Evolutionary conservation across 352 stramenopile genomes (phyloP).

Genomic region (Phytophthora sp.): DNA sequence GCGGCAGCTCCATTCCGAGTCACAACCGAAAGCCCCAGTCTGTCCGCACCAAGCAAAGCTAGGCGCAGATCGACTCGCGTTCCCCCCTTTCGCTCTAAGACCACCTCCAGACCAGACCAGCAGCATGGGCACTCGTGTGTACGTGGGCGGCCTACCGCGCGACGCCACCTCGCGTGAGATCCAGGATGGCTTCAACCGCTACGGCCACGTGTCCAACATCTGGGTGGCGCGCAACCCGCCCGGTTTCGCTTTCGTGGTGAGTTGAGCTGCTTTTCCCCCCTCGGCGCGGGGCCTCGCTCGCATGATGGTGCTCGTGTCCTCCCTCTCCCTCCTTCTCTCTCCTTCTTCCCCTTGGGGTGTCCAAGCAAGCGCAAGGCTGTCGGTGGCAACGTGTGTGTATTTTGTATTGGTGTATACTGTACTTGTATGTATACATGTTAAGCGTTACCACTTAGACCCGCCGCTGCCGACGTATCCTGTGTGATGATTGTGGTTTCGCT

Average conservation of each 20-base stretch:
- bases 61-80: conserved; percentile 17
- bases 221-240: conserved; percentile 89
- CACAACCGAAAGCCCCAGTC: conserved; percentile 38
- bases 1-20: background rate
- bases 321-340: conserved; percentile 22
- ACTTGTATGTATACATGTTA: conserved; percentile 22
- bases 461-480: conserved; percentile 4
- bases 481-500: conserved; percentile 14
- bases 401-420: conserved; percentile 26
- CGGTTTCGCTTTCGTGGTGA: conserved; percentile 91
- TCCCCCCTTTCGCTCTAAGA: conserved; percentile 8
- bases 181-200: conserved; percentile 84
- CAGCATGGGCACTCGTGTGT: conserved; percentile 83
- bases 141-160: conserved; percentile 82
- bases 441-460: conserved; percentile 9
- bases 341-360: background rate
- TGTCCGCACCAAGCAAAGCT: conserved; percentile 26
- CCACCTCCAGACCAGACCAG: conserved; percentile 24
- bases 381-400: conserved; percentile 27
- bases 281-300: conserved; percentile 19
- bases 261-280: conserved; percentile 46
- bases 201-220: conserved; percentile 87
- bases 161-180: conserved; percentile 84
- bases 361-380: conserved; percentile 6
- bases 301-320: conserved; percentile 43